Evolutionary conservation across 148 eudicot species (phyloP).

Genomic region (Camellia granthamiana): DNA sequence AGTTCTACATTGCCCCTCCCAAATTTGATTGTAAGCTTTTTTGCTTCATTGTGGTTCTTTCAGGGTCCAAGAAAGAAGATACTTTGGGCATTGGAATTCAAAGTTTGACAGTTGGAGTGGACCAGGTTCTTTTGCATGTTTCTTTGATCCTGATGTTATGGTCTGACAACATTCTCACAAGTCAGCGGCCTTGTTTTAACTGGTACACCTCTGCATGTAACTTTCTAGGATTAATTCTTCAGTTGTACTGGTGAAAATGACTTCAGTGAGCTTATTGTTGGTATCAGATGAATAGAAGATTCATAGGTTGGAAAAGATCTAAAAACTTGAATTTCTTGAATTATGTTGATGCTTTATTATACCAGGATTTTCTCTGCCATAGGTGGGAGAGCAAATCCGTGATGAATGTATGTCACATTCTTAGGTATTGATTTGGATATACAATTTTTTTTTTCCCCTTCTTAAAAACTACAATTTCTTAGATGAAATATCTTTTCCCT

Average conservation of each 20-base stretch:
- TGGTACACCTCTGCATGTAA: not conserved
- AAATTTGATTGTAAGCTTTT: not conserved
- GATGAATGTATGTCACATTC: too few relatives aligned
- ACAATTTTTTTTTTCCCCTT: too few relatives aligned
- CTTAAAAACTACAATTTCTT: too few relatives aligned
- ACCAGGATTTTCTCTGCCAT: not conserved
- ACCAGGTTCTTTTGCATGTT: not conserved
- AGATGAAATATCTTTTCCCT: too few relatives aligned
- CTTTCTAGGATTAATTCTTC: not conserved
- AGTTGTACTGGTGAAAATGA: slow-evolving; percentile 9
- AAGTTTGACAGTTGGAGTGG: slow-evolving; percentile 31
- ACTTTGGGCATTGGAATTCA: slow-evolving; percentile 55
- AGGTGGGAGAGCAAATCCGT: not conserved
- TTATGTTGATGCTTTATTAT: not conserved
- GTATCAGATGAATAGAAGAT: not conserved
- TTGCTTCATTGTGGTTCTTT: slow-evolving; percentile 18
- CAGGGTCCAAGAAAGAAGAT: slow-evolving; percentile 96
- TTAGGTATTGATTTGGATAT: too few relatives aligned
- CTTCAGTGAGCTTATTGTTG: not conserved
- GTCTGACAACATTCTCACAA: not conserved
- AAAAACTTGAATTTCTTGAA: slow-evolving; percentile 3
- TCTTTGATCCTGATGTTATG: not conserved
- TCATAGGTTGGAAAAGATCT: not conserved
- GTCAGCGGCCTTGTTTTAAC: not conserved
- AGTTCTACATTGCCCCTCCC: not conserved